A percentile compares a stretch with the other conserved stretches of the same genome.
Evolutionary conservation across 306 rosid genomes (phyloP).

Genomic region (Argentina anserina): DNA sequence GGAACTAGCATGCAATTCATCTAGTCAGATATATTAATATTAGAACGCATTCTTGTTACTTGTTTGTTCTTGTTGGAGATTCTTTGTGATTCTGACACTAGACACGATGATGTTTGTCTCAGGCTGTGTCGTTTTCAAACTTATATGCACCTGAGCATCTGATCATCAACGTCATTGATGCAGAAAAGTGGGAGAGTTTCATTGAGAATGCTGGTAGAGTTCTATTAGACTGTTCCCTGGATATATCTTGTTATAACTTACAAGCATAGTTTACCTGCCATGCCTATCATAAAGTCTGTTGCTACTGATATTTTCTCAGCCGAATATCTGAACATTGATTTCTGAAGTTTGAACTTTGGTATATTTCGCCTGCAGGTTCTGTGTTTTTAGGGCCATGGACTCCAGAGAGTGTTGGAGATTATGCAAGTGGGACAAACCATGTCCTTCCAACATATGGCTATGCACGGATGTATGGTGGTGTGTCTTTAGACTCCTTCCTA

Average conservation of each 20-base stretch:
- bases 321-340: background rate
- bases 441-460: slow-evolving; percentile 98
- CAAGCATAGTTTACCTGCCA: background rate
- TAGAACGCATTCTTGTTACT: background rate
- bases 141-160: slow-evolving; percentile 95
- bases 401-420: slow-evolving; percentile 96
- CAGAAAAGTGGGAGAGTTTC: slow-evolving; percentile 95
- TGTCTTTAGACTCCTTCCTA: slow-evolving; percentile 83
- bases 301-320: background rate
- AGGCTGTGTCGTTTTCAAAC: slow-evolving; percentile 94
- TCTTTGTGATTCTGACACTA: slow-evolving; percentile 2
- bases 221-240: background rate
- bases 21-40: too few species aligned
- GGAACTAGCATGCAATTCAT: background rate
- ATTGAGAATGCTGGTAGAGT: slow-evolving; percentile 86
- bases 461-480: slow-evolving; percentile 97
- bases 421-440: slow-evolving; percentile 97
- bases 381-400: slow-evolving; percentile 96
- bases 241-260: background rate
- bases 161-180: slow-evolving; percentile 80
- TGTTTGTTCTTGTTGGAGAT: background rate
- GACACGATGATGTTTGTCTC: slow-evolving; percentile 31
- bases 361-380: slow-evolving; percentile 51
- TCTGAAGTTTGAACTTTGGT: slow-evolving; percentile 1
- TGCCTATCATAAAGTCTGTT: too few species aligned